phyloP scores from a whole-genome alignment of 2,329 filamentous ascomycete species.

The Aspergillus neoniger region DNA sequence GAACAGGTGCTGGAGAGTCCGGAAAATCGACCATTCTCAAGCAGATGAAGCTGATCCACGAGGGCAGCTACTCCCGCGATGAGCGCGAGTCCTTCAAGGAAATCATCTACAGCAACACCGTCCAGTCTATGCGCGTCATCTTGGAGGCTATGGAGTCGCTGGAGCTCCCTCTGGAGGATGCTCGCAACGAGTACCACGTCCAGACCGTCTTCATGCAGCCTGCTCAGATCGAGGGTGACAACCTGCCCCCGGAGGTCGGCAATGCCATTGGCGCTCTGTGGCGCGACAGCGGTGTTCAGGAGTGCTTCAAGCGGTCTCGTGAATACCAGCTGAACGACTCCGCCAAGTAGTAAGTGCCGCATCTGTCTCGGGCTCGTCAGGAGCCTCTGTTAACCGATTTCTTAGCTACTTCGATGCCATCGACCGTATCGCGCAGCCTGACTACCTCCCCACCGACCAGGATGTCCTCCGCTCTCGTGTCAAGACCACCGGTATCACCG shows the following conservation, averaged over 20 bases:
- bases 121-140: conserved; percentile 70
- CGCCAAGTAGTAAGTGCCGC: conserved; percentile 77
- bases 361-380: neutral
- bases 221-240: conserved; percentile 92
- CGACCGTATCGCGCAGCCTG: conserved; percentile 82
- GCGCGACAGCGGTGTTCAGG: conserved; percentile 89
- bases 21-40: conserved; percentile 93
- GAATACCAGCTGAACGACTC: conserved; percentile 98
- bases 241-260: conserved; percentile 90
- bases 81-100: conserved; percentile 71
- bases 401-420: conserved; percentile 93
- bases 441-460: conserved; percentile 94
- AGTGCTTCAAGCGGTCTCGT: conserved; percentile 92
- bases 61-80: conserved; percentile 96
- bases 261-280: conserved; percentile 89
- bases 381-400: conserved; percentile 35
- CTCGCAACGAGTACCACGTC: conserved; percentile 93
- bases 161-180: conserved; percentile 82
- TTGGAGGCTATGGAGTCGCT: conserved; percentile 69
- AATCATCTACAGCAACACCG: conserved; percentile 72
- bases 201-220: conserved; percentile 99
- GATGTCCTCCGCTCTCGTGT: conserved; percentile 94
- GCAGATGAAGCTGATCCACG: conserved; percentile 99
- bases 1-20: conserved; percentile 89
- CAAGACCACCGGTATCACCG: conserved; percentile 96